phyloP scores from a whole-genome alignment of 495 filamentous ascomycete species.

The Tirmania nivea region DNA sequence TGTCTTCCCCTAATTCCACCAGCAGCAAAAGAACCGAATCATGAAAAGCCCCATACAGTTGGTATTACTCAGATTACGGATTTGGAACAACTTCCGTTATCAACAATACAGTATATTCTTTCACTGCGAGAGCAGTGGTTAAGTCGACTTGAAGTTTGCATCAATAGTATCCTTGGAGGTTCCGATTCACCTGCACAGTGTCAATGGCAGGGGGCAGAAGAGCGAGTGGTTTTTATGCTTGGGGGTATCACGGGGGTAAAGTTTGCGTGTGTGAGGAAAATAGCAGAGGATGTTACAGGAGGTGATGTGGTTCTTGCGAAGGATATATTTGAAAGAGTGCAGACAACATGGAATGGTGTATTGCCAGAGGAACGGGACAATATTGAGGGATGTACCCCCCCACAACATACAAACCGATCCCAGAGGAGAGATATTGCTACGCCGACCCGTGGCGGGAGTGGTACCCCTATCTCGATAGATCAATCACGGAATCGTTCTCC shows the following conservation, averaged over 20 bases:
- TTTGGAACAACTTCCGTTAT: background rate
- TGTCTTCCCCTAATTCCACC: background rate
- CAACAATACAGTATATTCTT: background rate
- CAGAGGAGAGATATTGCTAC: background rate
- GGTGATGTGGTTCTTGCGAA: background rate
- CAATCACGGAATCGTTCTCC: background rate
- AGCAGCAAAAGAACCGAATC: background rate
- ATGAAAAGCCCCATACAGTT: background rate
- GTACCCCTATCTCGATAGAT: background rate
- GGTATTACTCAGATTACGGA: background rate
- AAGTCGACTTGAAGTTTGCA: background rate
- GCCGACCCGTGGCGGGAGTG: background rate
- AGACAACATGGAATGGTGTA: background rate
- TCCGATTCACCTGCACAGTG: conserved; percentile 16
- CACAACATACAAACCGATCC: background rate
- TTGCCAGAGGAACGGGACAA: background rate
- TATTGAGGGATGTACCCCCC: background rate
- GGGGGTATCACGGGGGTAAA: conserved; percentile 5
- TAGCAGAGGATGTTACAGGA: background rate
- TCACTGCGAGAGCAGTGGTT: background rate
- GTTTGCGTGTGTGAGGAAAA: background rate
- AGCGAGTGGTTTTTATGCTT: conserved; percentile 4
- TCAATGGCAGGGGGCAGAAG: conserved; percentile 13
- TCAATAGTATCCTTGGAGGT: conserved; percentile 30
- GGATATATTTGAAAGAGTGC: background rate